A percentile compares a stretch with the other conserved stretches of the same genome.
Evolutionary conservation across 495 filamentous ascomycete species (phyloP).

Genomic region (Daldinia concentrica): DNA sequence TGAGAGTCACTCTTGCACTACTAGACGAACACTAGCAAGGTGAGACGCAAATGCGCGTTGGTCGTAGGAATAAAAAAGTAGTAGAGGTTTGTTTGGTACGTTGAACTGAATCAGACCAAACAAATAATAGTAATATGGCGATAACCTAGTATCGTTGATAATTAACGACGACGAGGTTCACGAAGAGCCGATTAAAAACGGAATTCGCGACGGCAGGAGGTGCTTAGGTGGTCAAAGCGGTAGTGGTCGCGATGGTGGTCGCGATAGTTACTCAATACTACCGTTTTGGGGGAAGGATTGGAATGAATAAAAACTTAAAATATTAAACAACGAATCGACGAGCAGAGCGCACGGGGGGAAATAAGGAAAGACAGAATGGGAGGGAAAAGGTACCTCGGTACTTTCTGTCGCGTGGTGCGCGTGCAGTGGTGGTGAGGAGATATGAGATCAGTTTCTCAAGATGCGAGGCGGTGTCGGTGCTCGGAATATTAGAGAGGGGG

Average conservation of each 20-base stretch:
- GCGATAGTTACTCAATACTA: conserved; percentile 36
- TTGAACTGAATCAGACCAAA: conserved; percentile 48
- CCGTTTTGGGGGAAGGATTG: conserved; percentile 37
- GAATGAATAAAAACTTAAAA: conserved; percentile 37
- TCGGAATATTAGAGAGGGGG: conserved; percentile 46
- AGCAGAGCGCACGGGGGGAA: conserved; percentile 27
- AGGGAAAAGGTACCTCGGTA: conserved; percentile 40
- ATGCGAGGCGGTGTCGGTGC: conserved; percentile 47
- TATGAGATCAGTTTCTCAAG: conserved; percentile 44
- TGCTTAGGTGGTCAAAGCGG: conserved; percentile 35
- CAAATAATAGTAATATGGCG: conserved; percentile 2
- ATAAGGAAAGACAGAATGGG: conserved; percentile 30
- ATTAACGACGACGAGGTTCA: conserved; percentile 30
- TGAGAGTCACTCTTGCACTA: background rate
- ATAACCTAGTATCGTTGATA: conserved; percentile 10
- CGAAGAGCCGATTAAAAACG: conserved; percentile 4
- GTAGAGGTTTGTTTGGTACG: conserved; percentile 34
- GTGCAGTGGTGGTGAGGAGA: conserved; percentile 29
- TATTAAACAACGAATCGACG: conserved; percentile 39
- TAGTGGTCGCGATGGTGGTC: conserved; percentile 18
- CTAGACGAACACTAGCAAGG: conserved; percentile 1
- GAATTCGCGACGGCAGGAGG: background rate
- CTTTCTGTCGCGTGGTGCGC: conserved; percentile 42
- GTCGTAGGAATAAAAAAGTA: background rate
- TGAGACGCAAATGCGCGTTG: conserved; percentile 7